Evolutionary conservation across 2,329 filamentous ascomycete species (phyloP).

Genomic region (Colletotrichum destructivum): DNA sequence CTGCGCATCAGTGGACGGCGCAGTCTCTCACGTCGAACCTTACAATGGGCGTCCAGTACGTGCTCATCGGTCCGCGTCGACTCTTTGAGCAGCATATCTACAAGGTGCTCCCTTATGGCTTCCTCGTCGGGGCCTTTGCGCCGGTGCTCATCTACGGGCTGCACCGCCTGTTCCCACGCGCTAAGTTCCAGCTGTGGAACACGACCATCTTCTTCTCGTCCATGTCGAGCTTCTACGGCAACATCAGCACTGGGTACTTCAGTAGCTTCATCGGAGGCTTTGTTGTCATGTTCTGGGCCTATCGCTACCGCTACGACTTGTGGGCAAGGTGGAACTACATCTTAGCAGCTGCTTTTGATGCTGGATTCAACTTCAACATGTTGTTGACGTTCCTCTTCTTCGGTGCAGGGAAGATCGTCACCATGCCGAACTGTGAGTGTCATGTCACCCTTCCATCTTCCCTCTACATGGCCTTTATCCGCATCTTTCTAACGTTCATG

Average conservation of each 20-base stretch:
- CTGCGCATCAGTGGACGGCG: conserved; percentile 74
- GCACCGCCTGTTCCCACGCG: conserved; percentile 66
- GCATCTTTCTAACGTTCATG: neutral
- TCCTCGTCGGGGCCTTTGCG: conserved; percentile 63
- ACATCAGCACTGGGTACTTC: conserved; percentile 72
- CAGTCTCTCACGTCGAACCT: conserved; percentile 66
- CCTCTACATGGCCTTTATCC: too few relatives aligned
- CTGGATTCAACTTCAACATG: conserved; percentile 74
- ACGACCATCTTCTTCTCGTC: conserved; percentile 74
- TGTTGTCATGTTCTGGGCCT: conserved; percentile 73
- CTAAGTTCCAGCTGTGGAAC: conserved; percentile 72
- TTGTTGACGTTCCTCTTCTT: conserved; percentile 74
- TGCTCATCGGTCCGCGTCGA: conserved; percentile 61
- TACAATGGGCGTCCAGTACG: conserved; percentile 72
- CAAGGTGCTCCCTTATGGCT: conserved; percentile 66
- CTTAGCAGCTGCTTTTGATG: conserved; percentile 73
- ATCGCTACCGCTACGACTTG: conserved; percentile 67
- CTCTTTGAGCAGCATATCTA: conserved; percentile 66
- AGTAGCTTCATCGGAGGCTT: conserved; percentile 72
- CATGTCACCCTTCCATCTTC: too few relatives aligned
- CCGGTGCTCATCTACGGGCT: conserved; percentile 65
- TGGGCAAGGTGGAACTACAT: conserved; percentile 75
- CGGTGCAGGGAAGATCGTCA: conserved; percentile 65
- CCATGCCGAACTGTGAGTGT: conserved; percentile 69
- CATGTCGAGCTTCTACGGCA: conserved; percentile 71